Evolutionary conservation across 768 basidiomycete species (phyloP).

Genomic region (Cystoderma amianthinum): DNA sequence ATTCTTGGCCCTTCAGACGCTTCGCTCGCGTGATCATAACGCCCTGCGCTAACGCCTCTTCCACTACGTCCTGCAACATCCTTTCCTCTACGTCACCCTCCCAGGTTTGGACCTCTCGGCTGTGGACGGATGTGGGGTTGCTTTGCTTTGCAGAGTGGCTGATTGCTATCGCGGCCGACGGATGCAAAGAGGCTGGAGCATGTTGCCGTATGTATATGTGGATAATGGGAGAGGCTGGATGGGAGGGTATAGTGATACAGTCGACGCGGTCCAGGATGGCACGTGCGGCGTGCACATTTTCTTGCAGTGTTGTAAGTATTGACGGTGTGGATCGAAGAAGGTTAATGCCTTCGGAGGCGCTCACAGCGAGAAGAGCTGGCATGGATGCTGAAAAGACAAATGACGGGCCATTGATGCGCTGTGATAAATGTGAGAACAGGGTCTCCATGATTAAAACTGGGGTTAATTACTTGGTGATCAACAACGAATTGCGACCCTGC

Average conservation of each 20-base stretch:
- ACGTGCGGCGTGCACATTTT: slow-evolving; percentile 77
- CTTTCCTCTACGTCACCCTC: slow-evolving; percentile 69
- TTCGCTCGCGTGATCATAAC: slow-evolving; percentile 84
- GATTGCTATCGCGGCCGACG: neutral
- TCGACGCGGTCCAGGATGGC: slow-evolving; percentile 75
- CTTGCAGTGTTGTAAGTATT: slow-evolving; percentile 68
- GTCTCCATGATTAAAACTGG: neutral
- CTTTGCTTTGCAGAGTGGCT: slow-evolving; percentile 29
- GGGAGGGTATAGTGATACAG: slow-evolving; percentile 77
- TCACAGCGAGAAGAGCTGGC: slow-evolving; percentile 84
- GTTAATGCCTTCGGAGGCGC: slow-evolving; percentile 81
- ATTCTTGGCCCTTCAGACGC: slow-evolving; percentile 78
- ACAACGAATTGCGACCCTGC: slow-evolving; percentile 79
- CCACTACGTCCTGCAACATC: slow-evolving; percentile 87
- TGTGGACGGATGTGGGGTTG: slow-evolving; percentile 39
- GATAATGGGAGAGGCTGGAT: slow-evolving; percentile 81
- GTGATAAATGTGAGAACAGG: slow-evolving; percentile 3
- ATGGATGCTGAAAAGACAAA: slow-evolving; percentile 96
- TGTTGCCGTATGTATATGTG: slow-evolving; percentile 62
- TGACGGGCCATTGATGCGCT: slow-evolving; percentile 94
- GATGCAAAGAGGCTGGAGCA: slow-evolving; percentile 12
- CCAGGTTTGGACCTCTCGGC: slow-evolving; percentile 39
- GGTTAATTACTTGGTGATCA: slow-evolving; percentile 67
- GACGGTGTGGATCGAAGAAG: slow-evolving; percentile 71
- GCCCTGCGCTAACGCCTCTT: slow-evolving; percentile 74